A percentile compares a stretch with the other conserved stretches of the same genome.
Evolutionary conservation across 2,329 filamentous ascomycete species (phyloP).

Genomic region (Colletotrichum neosansevieriae): DNA sequence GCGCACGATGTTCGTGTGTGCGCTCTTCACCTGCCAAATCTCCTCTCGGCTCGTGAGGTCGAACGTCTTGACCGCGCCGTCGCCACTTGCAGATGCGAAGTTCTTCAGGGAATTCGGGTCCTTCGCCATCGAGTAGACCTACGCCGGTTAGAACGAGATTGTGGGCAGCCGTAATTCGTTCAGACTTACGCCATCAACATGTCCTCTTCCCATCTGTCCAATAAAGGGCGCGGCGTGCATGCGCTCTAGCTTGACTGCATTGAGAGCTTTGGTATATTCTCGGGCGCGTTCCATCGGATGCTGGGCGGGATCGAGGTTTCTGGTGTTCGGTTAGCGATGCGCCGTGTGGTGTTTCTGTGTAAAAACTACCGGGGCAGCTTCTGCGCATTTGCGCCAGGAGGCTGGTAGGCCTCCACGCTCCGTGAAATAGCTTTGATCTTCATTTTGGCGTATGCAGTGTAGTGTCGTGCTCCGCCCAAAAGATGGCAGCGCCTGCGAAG

Average conservation of each 20-base stretch:
- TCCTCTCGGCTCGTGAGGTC: slow-evolving; percentile 75
- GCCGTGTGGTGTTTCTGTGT: background rate
- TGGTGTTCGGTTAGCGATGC: slow-evolving; percentile 43
- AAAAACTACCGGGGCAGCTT: slow-evolving; percentile 61
- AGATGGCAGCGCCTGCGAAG: slow-evolving; percentile 4
- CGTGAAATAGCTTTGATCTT: slow-evolving; percentile 77
- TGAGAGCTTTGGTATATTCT: slow-evolving; percentile 73
- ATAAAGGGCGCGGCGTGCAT: slow-evolving; percentile 86
- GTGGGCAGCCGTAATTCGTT: background rate
- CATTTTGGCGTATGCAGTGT: slow-evolving; percentile 48
- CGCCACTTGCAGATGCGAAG: slow-evolving; percentile 87
- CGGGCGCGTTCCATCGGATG: slow-evolving; percentile 92
- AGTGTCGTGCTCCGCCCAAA: slow-evolving; percentile 19
- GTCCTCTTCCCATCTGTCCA: slow-evolving; percentile 86
- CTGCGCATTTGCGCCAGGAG: slow-evolving; percentile 73
- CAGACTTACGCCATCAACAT: slow-evolving; percentile 83
- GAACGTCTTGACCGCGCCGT: slow-evolving; percentile 83
- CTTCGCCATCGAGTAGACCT: slow-evolving; percentile 79
- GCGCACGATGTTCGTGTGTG: slow-evolving; percentile 95
- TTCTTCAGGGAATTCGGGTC: slow-evolving; percentile 80
- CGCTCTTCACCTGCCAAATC: slow-evolving; percentile 77
- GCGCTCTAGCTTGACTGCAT: slow-evolving; percentile 92
- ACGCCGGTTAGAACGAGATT: slow-evolving; percentile 1
- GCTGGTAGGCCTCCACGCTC: slow-evolving; percentile 72
- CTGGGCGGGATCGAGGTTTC: slow-evolving; percentile 84